Percentiles rank a stretch among this genome's conserved stretches.
phyloP scores from a whole-genome alignment of 306 rosid genomes.

The Fragaria vesca region DNA sequence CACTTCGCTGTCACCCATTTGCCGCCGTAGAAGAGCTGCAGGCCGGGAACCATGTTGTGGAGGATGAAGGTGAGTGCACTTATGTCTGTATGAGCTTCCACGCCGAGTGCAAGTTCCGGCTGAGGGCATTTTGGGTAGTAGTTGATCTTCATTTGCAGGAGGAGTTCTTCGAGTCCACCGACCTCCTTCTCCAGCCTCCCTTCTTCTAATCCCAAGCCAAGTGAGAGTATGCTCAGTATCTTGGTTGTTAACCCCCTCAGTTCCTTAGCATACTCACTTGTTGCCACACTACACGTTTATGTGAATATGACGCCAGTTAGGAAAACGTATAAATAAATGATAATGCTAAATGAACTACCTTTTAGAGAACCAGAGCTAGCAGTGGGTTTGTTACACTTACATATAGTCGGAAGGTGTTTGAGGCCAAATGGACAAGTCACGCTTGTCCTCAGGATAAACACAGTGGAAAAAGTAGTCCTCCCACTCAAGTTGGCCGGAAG shows the following conservation, averaged over 20 bases:
- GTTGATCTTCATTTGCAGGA: slow-evolving; percentile 79
- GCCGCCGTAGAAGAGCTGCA: slow-evolving; percentile 63
- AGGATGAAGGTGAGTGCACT: slow-evolving; percentile 80
- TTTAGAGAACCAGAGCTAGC: too few relatives aligned
- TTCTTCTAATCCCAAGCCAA: slow-evolving; percentile 68
- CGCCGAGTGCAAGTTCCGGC: slow-evolving; percentile 82
- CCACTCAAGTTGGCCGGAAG: slow-evolving; percentile 80
- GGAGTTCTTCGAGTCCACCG: slow-evolving; percentile 75
- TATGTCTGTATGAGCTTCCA: slow-evolving; percentile 83
- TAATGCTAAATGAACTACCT: too few relatives aligned
- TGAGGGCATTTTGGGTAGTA: slow-evolving; percentile 88
- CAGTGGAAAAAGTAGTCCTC: slow-evolving; percentile 86
- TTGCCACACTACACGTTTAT: slow-evolving; percentile 43
- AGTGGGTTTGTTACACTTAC: slow-evolving; percentile 30
- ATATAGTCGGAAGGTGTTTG: slow-evolving; percentile 54
- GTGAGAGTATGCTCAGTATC: slow-evolving; percentile 45
- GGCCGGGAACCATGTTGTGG: slow-evolving; percentile 92
- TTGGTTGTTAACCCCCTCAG: slow-evolving; percentile 59
- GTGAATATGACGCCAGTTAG: not conserved
- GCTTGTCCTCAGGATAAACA: slow-evolving; percentile 54
- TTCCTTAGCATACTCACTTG: slow-evolving; percentile 60
- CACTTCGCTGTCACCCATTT: slow-evolving; percentile 82
- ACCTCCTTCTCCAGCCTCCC: slow-evolving; percentile 76
- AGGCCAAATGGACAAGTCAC: slow-evolving; percentile 76
- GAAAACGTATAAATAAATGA: not conserved